Conservation (phyloP, 169 alveolate genomes). For the Babesia gibsoni region DNA sequence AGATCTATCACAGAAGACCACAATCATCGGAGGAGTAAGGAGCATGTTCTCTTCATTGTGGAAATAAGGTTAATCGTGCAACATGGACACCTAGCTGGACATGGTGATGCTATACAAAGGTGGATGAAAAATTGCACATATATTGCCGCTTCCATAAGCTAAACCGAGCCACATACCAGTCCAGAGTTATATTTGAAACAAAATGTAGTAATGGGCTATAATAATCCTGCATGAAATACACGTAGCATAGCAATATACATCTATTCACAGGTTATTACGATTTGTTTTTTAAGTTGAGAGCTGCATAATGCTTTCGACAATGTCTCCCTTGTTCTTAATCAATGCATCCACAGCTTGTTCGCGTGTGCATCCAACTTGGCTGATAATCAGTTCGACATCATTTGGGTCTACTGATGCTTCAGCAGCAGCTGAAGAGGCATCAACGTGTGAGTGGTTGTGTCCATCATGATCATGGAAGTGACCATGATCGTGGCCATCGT, state of each 20-base stretch:
- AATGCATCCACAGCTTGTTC: slow-evolving; percentile 86
- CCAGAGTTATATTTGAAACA: not conserved
- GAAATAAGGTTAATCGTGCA: no score
- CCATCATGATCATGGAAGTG: not conserved
- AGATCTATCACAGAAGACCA: slow-evolving; percentile 5
- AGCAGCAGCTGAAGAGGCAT: slow-evolving; percentile 12
- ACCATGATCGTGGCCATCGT: not conserved
- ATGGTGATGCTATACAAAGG: not conserved
- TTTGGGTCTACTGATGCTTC: slow-evolving; percentile 3
- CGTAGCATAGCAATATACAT: no score
- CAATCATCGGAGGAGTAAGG: slow-evolving; percentile 41
- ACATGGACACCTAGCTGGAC: no score
- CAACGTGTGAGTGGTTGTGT: not conserved
- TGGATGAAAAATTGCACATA: not conserved
- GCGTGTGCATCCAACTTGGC: slow-evolving; percentile 85
- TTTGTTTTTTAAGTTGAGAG: slow-evolving; percentile 35
- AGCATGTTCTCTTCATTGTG: slow-evolving; percentile 55
- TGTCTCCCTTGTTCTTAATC: slow-evolving; percentile 82
- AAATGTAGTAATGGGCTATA: no score
- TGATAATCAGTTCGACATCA: slow-evolving; percentile 87
- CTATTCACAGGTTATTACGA: no score
- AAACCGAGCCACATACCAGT: no score
- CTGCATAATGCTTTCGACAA: slow-evolving; percentile 86
- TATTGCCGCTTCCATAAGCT: no score
- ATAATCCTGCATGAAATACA: no score